Percentiles rank a stretch among this genome's conserved stretches.
Evolutionary conservation across 2,329 filamentous ascomycete genomes (phyloP).

Genomic region (Calonectria pseudoreteaudii): DNA sequence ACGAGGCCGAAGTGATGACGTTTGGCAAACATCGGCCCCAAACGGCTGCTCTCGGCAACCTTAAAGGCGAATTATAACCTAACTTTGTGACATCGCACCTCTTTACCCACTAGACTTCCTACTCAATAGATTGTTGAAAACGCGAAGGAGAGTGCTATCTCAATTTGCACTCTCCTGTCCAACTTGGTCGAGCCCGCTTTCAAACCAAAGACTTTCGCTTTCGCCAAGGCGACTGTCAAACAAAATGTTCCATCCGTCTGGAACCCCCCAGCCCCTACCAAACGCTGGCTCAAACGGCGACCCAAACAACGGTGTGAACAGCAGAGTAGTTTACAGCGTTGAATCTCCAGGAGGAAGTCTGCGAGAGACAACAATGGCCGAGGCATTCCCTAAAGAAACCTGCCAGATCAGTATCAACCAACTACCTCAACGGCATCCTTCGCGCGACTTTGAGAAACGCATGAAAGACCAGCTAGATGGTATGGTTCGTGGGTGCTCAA

Average conservation of each 20-base stretch:
- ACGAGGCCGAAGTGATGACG: neutral
- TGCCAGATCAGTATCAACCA: neutral
- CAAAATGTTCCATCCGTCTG: neutral
- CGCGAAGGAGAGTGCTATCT: neutral
- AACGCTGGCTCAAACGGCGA: neutral
- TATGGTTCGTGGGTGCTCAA: slow-evolving; percentile 24
- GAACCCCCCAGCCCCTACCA: neutral
- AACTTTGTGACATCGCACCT: neutral
- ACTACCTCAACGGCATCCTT: neutral
- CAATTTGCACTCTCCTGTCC: neutral
- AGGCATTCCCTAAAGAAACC: neutral
- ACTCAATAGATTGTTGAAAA: neutral
- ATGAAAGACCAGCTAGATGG: neutral
- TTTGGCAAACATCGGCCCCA: neutral
- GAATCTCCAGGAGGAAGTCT: slow-evolving; percentile 35
- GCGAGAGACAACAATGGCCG: slow-evolving; percentile 16
- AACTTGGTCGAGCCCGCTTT: neutral
- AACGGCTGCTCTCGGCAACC: neutral
- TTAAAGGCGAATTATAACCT: neutral
- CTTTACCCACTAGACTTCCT: neutral
- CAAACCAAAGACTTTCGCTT: too few species aligned
- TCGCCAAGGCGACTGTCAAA: neutral
- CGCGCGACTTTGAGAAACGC: neutral
- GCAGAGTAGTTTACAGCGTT: slow-evolving; percentile 15
- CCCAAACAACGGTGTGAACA: neutral